Evolutionary conservation across 495 filamentous ascomycete genomes (phyloP).

Genomic region (Daldinia loculata): DNA sequence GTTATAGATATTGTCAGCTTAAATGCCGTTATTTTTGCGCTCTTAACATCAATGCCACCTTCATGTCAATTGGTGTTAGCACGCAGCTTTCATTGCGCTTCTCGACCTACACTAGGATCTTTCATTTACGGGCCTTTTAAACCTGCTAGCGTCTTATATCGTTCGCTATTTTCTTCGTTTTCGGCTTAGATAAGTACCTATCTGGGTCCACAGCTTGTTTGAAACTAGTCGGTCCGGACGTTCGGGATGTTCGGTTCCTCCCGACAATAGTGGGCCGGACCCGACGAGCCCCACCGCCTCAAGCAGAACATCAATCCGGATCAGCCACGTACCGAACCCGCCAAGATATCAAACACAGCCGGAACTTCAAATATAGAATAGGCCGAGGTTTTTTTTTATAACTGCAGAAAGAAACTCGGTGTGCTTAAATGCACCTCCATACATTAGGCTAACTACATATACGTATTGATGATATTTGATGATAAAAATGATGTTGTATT

Average conservation of each 20-base stretch:
- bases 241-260: background rate
- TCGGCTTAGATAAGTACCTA: background rate
- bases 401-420: no score
- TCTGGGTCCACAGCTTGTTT: background rate
- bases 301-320: background rate
- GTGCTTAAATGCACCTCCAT: no score
- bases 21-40: no score
- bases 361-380: background rate
- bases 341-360: background rate
- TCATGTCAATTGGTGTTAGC: background rate
- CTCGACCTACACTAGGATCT: background rate
- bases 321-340: background rate
- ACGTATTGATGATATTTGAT: no score
- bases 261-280: background rate
- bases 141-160: background rate
- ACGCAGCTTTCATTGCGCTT: background rate
- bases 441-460: no score
- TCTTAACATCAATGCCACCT: background rate
- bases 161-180: background rate
- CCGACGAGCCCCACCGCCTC: background rate
- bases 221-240: background rate
- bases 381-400: no score
- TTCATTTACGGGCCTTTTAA: background rate
- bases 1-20: background rate
- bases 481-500: no score